Conservation (phyloP, 306 rosid species). For the Cicer cuneatum region DNA sequence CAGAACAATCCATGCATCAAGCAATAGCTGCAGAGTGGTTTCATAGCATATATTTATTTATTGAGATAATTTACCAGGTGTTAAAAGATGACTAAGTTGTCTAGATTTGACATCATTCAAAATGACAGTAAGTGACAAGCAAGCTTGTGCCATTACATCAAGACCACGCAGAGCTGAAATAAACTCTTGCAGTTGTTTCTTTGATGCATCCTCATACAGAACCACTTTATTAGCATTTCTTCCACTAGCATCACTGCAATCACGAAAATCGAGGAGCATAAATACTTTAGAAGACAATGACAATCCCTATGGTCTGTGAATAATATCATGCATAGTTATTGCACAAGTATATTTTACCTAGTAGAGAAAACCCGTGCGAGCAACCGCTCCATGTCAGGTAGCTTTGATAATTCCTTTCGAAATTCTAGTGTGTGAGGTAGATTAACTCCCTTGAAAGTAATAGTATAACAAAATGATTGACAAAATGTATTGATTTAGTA, state of each 20-base stretch:
- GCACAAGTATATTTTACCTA: constrained; percentile 58
- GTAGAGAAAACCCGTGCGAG: constrained; percentile 79
- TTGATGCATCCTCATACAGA: constrained; percentile 89
- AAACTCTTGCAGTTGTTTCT: constrained; percentile 84
- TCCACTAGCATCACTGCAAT: constrained; percentile 81
- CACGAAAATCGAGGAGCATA: constrained; percentile 41
- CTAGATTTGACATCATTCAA: constrained; percentile 66
- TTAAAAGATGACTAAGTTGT: constrained; percentile 73
- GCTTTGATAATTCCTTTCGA: constrained; percentile 65
- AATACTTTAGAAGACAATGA: constrained; percentile 33
- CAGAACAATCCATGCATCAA: constrained; percentile 33
- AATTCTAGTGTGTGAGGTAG: constrained; percentile 75
- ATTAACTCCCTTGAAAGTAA: constrained; percentile 71
- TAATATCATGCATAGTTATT: constrained; percentile 12
- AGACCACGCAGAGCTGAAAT: constrained; percentile 83
- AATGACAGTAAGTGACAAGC: constrained; percentile 66
- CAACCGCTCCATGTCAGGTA: constrained; percentile 87
- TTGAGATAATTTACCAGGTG: constrained; percentile 62
- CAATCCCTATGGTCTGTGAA: constrained; percentile 27
- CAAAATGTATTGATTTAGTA: constrained; percentile 8
- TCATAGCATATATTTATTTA: constrained; percentile 5
- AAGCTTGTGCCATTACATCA: constrained; percentile 79
- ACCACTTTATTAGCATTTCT: constrained; percentile 86
- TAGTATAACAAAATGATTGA: constrained; percentile 30
- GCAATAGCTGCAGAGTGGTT: constrained; percentile 35